phyloP scores from a whole-genome alignment of 78 protist species.

The Dictyostelium capitatum region DNA sequence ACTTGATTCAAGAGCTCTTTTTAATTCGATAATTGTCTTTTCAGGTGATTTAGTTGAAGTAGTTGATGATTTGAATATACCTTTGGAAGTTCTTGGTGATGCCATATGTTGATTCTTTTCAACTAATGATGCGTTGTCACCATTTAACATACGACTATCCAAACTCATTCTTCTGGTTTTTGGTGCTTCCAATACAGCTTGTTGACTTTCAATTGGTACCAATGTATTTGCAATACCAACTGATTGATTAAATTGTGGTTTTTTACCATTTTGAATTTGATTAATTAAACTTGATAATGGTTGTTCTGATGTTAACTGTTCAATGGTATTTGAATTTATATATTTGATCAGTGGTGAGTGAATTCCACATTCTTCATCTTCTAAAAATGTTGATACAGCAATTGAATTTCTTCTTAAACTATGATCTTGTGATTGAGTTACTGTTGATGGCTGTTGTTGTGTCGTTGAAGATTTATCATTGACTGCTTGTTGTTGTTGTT shows the following conservation, averaged over 20 bases:
- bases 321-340: neutral
- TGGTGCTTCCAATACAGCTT: conserved; percentile 60
- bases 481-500: neutral
- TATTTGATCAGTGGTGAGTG: neutral
- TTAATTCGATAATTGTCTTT: conserved; percentile 62
- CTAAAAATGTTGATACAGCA: conserved; percentile 11
- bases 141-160: conserved; percentile 41
- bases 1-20: conserved; percentile 41
- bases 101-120: conserved; percentile 65
- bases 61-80: conserved; percentile 71
- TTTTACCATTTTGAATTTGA: neutral
- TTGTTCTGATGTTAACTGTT: neutral
- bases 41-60: conserved; percentile 77
- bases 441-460: neutral
- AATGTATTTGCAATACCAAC: too few species aligned
- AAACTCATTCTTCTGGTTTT: conserved; percentile 79
- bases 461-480: neutral
- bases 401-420: conserved; percentile 31
- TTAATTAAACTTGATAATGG: neutral
- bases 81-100: conserved; percentile 73
- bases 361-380: neutral
- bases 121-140: neutral
- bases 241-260: neutral
- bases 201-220: neutral
- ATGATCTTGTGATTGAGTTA: neutral